These are phyloP conservation scores for Desmodesmus armatus DNA, from an alignment of 139 green algal species.

Conservation along the genomic window DNA sequence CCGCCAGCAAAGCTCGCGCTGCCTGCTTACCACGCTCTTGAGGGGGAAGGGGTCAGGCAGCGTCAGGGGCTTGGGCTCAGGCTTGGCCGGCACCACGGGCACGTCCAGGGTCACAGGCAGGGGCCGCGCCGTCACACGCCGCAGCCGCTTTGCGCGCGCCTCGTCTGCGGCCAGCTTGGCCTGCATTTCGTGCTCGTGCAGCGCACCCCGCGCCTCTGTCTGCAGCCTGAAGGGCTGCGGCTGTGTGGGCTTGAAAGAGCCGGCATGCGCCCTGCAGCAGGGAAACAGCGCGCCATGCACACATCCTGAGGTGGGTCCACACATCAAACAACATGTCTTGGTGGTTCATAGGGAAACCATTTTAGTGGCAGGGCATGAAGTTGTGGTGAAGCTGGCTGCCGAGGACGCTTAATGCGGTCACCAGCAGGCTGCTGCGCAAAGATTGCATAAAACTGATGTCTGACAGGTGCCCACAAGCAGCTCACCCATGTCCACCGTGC, in stretches of 20 bases:
- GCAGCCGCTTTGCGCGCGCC: neutral
- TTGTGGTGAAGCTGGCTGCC: too few relatives aligned
- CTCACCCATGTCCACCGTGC: too few relatives aligned
- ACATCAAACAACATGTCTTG: too few relatives aligned
- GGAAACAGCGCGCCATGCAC: too few relatives aligned
- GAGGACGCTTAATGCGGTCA: too few relatives aligned
- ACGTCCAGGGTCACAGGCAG: constrained; percentile 54
- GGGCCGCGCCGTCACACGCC: constrained; percentile 43
- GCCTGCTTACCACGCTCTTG: constrained; percentile 45
- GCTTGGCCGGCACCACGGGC: constrained; percentile 52
- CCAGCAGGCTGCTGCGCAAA: too few relatives aligned
- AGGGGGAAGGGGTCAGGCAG: constrained; percentile 62
- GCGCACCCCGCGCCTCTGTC: constrained; percentile 49
- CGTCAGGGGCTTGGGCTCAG: constrained; percentile 59
- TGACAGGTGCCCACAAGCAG: too few relatives aligned
- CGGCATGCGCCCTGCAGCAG: neutral
- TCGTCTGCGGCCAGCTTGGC: constrained; percentile 35
- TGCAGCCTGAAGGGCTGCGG: constrained; percentile 56
- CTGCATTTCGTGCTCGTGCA: constrained; percentile 37
- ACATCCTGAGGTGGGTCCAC: too few relatives aligned
- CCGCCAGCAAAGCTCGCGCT: too few relatives aligned
- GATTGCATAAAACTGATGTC: too few relatives aligned
- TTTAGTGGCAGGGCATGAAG: too few relatives aligned
- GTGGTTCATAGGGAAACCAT: too few relatives aligned
- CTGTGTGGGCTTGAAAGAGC: constrained; percentile 35